Conservation (phyloP, 768 basidiomycete species). For the Tylopilus plumbeoviolaceoides region DNA sequence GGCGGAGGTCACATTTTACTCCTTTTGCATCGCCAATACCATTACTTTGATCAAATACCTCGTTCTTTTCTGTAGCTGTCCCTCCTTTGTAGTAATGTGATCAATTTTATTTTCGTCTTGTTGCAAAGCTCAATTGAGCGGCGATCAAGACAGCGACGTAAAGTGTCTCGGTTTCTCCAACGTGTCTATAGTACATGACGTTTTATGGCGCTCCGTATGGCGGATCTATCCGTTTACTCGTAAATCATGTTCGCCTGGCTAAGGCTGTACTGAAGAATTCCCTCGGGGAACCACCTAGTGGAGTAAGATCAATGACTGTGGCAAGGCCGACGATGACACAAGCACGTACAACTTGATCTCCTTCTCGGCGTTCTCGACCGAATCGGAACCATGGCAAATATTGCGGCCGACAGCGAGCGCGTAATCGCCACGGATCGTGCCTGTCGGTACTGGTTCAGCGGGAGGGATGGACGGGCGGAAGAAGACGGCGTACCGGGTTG, state of each 20-base stretch:
- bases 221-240: conserved; percentile 47
- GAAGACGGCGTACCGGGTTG: conserved; percentile 57
- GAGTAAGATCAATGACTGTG: conserved; percentile 3
- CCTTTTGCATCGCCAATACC: conserved; percentile 23
- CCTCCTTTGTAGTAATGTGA: not conserved
- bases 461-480: not conserved
- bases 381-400: conserved; percentile 89
- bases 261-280: conserved; percentile 65
- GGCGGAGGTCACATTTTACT: conserved; percentile 5
- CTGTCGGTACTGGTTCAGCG: conserved; percentile 36
- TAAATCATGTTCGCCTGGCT: conserved; percentile 71
- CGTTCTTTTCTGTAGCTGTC: not conserved
- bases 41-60: conserved; percentile 20
- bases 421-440: conserved; percentile 95
- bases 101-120: not conserved
- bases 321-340: not conserved
- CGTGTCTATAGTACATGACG: conserved; percentile 20
- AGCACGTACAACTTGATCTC: conserved; percentile 83
- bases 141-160: not conserved
- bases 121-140: not conserved
- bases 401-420: conserved; percentile 93
- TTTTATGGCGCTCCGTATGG: not conserved
- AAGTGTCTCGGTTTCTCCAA: not conserved
- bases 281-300: conserved; percentile 88
- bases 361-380: conserved; percentile 87